Base-by-base conservation (phyloP, 1,284 basidiomycete species). In the Porodaedalea pini region DNA sequence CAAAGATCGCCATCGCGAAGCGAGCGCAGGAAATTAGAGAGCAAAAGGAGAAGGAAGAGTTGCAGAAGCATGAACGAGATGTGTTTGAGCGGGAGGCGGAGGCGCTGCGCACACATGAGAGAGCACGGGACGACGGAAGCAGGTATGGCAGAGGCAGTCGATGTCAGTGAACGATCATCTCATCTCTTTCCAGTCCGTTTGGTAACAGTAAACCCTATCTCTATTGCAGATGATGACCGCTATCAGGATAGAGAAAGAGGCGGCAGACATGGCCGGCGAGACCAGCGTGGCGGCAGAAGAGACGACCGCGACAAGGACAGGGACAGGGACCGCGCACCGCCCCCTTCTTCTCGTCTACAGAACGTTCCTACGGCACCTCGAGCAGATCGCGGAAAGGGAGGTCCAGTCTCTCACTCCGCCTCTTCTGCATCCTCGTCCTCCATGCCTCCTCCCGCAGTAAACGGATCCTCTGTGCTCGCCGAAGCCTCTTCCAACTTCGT, bases 1-100 rank as follows among this genome's bases (percentile, higher is more conserved):
- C 90, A n/a, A 83, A 85, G 66, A 74, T 95, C 37, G 94, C 94
- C 1, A 89, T 96, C 62, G 85, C 86, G 36, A 89, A 92, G 67
- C 86, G 93, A n/a, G 79, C 83, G 51, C 81, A 84, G 61, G 92
- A 92, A 69, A 87, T 92, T 56, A 79, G 75, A 57, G 84, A 82
- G 49, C 80, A 89, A 66, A 84, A 78, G 61, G 82, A 82, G 59
- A 81, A 75, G 54, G 81, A 84, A 29, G 84, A 90, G 45, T 71
- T 75, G 3, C 60, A 81, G 1, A 78, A 75, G 57, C 69, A 71
- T 52, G 84, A 89, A 60, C 75, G 90, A 39, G 83, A 88, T 56
- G 69, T 67, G 6, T 75, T 96, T 7, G 93, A 98, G 69, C 72
- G 77, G 15, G 83, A 88, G 41, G 91, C 90, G 8, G 87, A 89